These are phyloP conservation scores for Sporothrix globosa DNA, from an alignment of 2,329 filamentous ascomycete species.

Conservation along the genomic window DNA sequence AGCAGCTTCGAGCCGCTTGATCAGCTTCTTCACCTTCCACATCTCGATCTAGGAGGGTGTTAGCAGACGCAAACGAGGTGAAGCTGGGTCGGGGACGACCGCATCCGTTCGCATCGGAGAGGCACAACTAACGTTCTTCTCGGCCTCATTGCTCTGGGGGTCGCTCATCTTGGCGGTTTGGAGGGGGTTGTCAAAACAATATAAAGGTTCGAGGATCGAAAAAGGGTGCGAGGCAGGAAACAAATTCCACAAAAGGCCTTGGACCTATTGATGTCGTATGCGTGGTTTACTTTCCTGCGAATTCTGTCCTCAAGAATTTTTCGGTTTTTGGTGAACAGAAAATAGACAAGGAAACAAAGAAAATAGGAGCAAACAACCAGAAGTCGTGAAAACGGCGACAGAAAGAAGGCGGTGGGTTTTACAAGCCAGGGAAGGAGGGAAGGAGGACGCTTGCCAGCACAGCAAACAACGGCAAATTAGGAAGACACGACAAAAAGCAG, in stretches of 20 bases:
- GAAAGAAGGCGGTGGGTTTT: constrained; percentile 4
- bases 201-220: constrained; percentile 2
- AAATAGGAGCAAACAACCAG: background rate
- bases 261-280: constrained; percentile 13
- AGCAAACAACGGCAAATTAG: constrained; percentile 21
- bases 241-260: constrained; percentile 25
- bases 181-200: constrained; percentile 5
- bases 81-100: constrained; percentile 18
- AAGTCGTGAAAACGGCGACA: constrained; percentile 13
- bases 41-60: constrained; percentile 63
- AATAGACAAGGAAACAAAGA: background rate
- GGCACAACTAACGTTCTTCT: constrained; percentile 77
- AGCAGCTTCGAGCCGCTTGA: constrained; percentile 96
- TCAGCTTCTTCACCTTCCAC: constrained; percentile 99
- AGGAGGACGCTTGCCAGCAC: constrained; percentile 23
- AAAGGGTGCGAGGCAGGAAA: constrained; percentile 12
- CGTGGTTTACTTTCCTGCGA: constrained; percentile 8
- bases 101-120: background rate
- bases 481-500: constrained; percentile 30
- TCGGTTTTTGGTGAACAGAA: background rate
- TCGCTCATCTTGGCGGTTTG: constrained; percentile 71
- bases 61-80: constrained; percentile 20
- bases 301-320: constrained; percentile 16
- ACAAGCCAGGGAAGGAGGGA: constrained; percentile 17
- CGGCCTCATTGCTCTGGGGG: constrained; percentile 84